Conservation (phyloP, 257 asterid species). For the Solanum raphanifolium region DNA sequence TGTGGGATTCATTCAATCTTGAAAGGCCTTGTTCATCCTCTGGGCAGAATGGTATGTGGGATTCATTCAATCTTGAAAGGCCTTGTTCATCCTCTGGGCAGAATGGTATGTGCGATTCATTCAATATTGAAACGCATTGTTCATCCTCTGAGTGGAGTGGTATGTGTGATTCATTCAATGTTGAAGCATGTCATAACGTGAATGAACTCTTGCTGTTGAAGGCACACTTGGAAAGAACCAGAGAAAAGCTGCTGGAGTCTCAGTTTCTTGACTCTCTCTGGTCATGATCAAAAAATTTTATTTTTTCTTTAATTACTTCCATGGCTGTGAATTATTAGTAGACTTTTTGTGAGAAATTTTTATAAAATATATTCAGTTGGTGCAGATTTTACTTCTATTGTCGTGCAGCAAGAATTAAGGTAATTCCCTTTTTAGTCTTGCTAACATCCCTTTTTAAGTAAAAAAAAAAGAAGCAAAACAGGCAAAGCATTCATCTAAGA, state of each 20-base stretch:
- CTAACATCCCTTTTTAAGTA: not conserved
- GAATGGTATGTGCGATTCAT: not conserved
- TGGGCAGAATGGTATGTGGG: no score
- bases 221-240: not conserved
- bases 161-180: not conserved
- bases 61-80: not conserved
- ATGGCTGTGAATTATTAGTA: not conserved
- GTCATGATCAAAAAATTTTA: not conserved
- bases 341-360: not conserved
- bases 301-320: not conserved
- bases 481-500: not conserved
- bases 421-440: not conserved
- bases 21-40: not conserved
- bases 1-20: not conserved
- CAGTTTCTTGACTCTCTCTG: not conserved
- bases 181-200: not conserved
- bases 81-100: not conserved
- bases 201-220: not conserved
- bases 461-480: not conserved
- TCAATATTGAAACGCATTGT: not conserved
- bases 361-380: not conserved
- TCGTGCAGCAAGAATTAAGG: not conserved
- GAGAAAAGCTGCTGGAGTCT: not conserved
- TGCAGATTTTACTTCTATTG: not conserved
- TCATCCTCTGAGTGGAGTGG: not conserved